Percentiles rank a stretch among this genome's conserved stretches.
phyloP scores from a whole-genome alignment of 1,284 basidiomycete genomes.

The Tilletia walkeri region DNA sequence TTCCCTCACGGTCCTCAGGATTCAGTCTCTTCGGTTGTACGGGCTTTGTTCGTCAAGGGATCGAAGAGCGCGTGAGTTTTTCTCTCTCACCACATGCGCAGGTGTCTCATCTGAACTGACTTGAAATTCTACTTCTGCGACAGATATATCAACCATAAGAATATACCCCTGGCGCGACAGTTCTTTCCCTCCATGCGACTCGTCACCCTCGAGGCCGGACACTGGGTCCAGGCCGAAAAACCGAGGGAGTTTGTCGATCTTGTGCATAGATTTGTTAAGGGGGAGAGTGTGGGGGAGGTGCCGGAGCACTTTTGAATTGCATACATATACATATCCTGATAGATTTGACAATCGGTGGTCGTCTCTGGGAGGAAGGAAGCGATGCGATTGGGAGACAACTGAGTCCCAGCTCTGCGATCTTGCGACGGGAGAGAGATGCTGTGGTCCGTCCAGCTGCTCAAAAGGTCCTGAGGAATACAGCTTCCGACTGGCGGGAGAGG shows the following conservation, averaged over 20 bases:
- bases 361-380: too few species aligned
- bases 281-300: not conserved
- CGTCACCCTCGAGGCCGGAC: slow-evolving; percentile 55
- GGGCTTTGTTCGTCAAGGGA: slow-evolving; percentile 75
- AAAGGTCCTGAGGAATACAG: too few species aligned
- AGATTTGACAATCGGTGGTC: too few species aligned
- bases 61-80: slow-evolving; percentile 62
- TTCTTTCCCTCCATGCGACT: slow-evolving; percentile 69
- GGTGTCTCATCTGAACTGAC: not conserved
- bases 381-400: too few species aligned
- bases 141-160: slow-evolving; percentile 70
- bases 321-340: too few species aligned
- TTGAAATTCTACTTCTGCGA: too few species aligned
- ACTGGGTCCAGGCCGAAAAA: slow-evolving; percentile 58
- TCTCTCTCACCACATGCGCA: not conserved
- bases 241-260: slow-evolving; percentile 56
- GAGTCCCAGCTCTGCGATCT: too few species aligned
- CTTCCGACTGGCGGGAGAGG: too few species aligned
- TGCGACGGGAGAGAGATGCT: too few species aligned
- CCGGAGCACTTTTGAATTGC: too few species aligned
- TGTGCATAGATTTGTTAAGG: slow-evolving; percentile 44
- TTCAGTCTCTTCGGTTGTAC: slow-evolving; percentile 63
- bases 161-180: slow-evolving; percentile 62
- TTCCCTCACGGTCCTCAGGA: slow-evolving; percentile 67
- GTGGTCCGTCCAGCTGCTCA: too few species aligned